Evolutionary conservation across 2,329 filamentous ascomycete species (phyloP).

Genomic region (Paecilomyces fulvus): DNA sequence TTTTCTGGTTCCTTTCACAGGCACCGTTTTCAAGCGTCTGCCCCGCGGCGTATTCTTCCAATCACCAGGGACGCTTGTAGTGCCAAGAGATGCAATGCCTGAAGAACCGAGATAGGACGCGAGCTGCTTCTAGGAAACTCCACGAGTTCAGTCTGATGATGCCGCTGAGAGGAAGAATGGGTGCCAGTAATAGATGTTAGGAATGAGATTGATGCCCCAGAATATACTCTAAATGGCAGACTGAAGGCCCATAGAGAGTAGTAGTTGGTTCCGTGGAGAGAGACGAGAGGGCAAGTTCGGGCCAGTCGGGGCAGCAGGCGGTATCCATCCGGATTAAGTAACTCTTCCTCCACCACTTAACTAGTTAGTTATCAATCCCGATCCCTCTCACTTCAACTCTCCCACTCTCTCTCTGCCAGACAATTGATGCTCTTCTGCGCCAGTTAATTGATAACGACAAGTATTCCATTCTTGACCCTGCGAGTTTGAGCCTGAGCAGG

Average conservation of each 20-base stretch:
- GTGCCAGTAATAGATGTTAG: background rate
- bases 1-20: background rate
- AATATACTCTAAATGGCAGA: background rate
- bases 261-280: background rate
- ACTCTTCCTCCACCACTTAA: background rate
- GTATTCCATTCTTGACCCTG: background rate
- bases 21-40: background rate
- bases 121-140: background rate
- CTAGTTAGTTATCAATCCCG: background rate
- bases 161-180: background rate
- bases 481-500: background rate
- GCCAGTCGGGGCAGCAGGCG: background rate
- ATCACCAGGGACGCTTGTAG: background rate
- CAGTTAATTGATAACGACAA: background rate
- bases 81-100: background rate
- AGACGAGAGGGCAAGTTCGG: background rate
- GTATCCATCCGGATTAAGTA: background rate
- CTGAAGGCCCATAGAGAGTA: too few relatives aligned
- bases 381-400: background rate
- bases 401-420: background rate
- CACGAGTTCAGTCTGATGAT: background rate
- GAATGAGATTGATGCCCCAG: background rate
- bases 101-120: background rate
- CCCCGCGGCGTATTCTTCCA: background rate
- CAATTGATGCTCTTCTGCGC: background rate